Percentiles rank a stretch among this genome's conserved stretches.
phyloP scores from a whole-genome alignment of 2,329 filamentous ascomycete genomes.

The Dichotomopilus funicola region DNA sequence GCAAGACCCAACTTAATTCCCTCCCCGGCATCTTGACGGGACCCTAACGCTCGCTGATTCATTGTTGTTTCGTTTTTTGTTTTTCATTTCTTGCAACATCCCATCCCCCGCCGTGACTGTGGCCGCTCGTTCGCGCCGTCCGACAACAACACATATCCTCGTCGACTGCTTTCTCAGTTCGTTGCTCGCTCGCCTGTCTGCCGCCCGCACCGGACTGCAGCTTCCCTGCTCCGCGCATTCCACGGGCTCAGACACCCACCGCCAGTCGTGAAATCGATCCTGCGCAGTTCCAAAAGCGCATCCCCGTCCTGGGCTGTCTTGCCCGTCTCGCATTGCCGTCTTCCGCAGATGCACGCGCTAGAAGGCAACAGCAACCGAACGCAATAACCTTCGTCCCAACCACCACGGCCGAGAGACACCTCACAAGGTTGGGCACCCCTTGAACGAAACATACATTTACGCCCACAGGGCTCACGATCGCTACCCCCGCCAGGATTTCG shows the following conservation, averaged over 20 bases:
- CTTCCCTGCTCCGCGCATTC: conserved; percentile 8
- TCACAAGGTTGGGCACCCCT: conserved; percentile 1
- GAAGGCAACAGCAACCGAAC: background rate
- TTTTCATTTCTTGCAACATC: background rate
- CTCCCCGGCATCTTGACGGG: conserved; percentile 7
- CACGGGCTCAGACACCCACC: background rate
- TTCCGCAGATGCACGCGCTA: conserved; percentile 8
- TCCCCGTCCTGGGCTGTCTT: background rate
- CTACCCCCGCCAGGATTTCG: conserved; percentile 1
- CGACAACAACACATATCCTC: no score
- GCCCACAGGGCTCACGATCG: background rate
- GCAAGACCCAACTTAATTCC: conserved; percentile 12
- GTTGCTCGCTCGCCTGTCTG: no score
- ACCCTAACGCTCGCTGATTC: conserved; percentile 15
- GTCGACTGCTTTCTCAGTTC: no score
- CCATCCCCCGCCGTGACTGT: conserved; percentile 5
- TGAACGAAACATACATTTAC: background rate
- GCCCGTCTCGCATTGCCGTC: conserved; percentile 3
- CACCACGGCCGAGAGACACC: background rate
- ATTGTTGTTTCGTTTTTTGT: conserved; percentile 1
- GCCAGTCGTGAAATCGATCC: background rate
- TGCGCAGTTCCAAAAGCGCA: background rate
- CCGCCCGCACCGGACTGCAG: background rate
- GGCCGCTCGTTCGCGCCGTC: background rate
- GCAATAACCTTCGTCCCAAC: background rate